Conservation (phyloP, 2,329 filamentous ascomycete species). For the Graphilbum fragrans region DNA sequence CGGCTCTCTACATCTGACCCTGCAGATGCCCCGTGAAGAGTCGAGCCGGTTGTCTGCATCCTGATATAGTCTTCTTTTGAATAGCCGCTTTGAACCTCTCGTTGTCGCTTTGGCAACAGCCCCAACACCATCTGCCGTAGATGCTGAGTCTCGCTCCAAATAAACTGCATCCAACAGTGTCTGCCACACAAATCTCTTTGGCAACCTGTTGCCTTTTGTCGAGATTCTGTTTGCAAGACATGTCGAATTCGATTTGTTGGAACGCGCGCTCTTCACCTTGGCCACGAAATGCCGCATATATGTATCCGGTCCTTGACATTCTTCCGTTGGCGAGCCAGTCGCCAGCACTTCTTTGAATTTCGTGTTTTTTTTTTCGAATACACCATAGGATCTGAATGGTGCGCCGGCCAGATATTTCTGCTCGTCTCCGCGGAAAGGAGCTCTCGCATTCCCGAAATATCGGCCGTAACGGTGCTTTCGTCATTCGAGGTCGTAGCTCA, state of each 20-base stretch:
- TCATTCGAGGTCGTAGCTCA: slow-evolving; percentile 10
- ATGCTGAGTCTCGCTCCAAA: no score
- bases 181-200: no score
- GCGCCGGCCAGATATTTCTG: slow-evolving; percentile 23
- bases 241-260: no score
- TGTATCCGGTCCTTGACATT: no score
- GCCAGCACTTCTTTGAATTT: not conserved
- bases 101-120: not conserved
- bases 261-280: no score
- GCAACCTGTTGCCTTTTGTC: no score
- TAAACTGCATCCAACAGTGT: no score
- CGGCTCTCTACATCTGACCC: not conserved
- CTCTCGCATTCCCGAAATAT: slow-evolving; percentile 2
- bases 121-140: not conserved
- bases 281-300: no score
- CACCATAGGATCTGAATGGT: no score
- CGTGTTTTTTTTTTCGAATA: no score
- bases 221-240: no score
- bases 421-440: slow-evolving; percentile 28
- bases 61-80: not conserved
- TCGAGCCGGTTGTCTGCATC: not conserved
- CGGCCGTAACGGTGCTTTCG: slow-evolving; percentile 5
- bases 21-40: not conserved
- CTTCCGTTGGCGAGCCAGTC: not conserved
- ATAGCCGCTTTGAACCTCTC: not conserved